Conservation (phyloP, 768 basidiomycete genomes). For the Cystobasidium ongulense region DNA sequence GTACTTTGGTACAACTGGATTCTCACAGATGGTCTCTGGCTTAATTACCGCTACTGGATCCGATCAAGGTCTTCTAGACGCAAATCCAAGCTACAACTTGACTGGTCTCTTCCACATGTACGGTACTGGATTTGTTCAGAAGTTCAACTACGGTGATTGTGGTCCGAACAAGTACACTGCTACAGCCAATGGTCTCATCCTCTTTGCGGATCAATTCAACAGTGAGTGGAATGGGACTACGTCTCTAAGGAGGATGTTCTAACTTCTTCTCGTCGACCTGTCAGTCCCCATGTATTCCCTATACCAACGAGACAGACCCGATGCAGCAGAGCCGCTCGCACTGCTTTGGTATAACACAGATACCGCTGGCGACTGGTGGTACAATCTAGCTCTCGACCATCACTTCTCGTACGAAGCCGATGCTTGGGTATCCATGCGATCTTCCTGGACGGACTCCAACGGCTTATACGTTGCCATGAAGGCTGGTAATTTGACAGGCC, state of each 20-base stretch:
- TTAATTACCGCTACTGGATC: conserved; percentile 79
- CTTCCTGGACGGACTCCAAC: conserved; percentile 79
- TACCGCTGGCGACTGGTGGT: conserved; percentile 83
- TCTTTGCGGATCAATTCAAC: conserved; percentile 43
- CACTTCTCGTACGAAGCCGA: conserved; percentile 65
- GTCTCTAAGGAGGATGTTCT: background rate
- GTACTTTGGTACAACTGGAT: conserved; percentile 41
- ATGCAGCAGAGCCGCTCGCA: conserved; percentile 54
- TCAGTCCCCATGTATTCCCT: conserved; percentile 64
- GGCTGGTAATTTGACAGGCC: conserved; percentile 66
- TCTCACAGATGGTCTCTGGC: conserved; percentile 77
- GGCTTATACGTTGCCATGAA: conserved; percentile 86
- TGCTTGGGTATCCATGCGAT: conserved; percentile 86
- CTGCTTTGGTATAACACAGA: conserved; percentile 89
- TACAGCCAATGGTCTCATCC: conserved; percentile 43
- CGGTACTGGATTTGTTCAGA: conserved; percentile 66
- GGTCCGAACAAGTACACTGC: conserved; percentile 92
- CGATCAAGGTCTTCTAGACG: conserved; percentile 61
- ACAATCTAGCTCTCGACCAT: conserved; percentile 68
- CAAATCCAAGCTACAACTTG: conserved; percentile 60
- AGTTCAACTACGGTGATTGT: conserved; percentile 66
- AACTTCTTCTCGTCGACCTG: too few relatives aligned
- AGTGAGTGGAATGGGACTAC: conserved; percentile 20
- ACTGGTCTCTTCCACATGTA: conserved; percentile 89
- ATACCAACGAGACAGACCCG: conserved; percentile 80